Base-by-base conservation (phyloP, 225 moss, liverwort and hornwort species). In the Antitrichia curtipendula region DNA sequence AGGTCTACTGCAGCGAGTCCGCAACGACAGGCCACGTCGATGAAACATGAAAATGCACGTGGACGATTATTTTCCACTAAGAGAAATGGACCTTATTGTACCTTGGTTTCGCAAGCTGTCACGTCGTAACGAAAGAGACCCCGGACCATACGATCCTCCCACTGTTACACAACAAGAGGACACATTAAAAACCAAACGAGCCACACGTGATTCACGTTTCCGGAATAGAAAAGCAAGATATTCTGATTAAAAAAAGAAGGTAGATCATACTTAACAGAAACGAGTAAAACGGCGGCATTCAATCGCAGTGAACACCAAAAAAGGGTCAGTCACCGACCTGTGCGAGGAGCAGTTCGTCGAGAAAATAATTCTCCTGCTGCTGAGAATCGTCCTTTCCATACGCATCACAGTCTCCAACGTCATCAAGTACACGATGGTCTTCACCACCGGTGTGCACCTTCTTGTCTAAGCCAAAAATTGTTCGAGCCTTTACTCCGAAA, bases 81-180 rank as follows among this genome's bases (percentile, higher is more conserved):
- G 31, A 80, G 54, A 23, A 57, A 24, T 21, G 79, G 57, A 21
- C 22, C 32, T 15, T 16, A 23, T 49, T 32, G 14, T 90, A 97
- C 98, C 94, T 95, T 96, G 4, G 95, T 98, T 81, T 98, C 95
- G 82, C 96, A 97, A 16, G 95, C 91, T 38, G 98, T 95, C 64
- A 98, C 98, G 52, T 97, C 96, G 70, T 98, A 98, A 56, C 96
- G 95, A 78, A 98, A 98, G 24, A 98, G 95, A 14, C 95, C 96
- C 31, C 91, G 90, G 31, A 50, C 90, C 89, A 90, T 89, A 27
- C 98, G 91, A 80, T 95, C 95, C 88, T 95, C 94, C 98, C 98
- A 98, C 98, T 98, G 93, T 58, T 81, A 8, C 86, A 63, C n/a
- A 29, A 59, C 20, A 50, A 50, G 43, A 27, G 43, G 38, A 36